Base-by-base conservation (phyloP, 768 basidiomycete genomes). In the Lyophyllum atratum region DNA sequence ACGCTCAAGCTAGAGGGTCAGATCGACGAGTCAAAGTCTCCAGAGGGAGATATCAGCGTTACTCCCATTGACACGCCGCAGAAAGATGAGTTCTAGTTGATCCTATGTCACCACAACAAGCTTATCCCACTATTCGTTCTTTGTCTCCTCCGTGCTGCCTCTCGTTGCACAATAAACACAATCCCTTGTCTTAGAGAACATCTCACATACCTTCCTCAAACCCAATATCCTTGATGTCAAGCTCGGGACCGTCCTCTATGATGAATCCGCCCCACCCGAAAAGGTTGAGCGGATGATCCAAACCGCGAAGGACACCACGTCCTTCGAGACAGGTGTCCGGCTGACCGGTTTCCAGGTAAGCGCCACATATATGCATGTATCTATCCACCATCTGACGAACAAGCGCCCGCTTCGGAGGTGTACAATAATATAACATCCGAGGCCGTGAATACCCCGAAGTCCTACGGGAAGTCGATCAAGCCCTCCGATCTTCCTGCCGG, bases 201-300 rank as follows among this genome's bases (percentile, higher is more conserved):
- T 95, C 12, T 73, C 89, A 2, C 72, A 87, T 61, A 67, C 79
- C 1, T 98, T 95, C 76, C 64, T 72, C 33, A 89, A 86, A 68
- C 95, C 95, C 6, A 93, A 91, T 62, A 82, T 97, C 55, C 77
- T 98, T 26, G 96, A 99, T 69, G 80, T 94, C 68, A 99, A 98
- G 71, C 88, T 98, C 15, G 97, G 97, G 1, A 95, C 90, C 0
- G 77, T 89, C 1, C 80, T 98, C n/a, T 92, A 91, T 60, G 93
- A 92, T 49, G 82, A 87, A 21, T 66, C 68, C 11, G 80, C 89
- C 4, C 70, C 80, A 0, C 78, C 82, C 2, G 92, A 90, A 55
- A 99, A 99, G 74, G 79, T 82, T 57, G 80, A 74, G 39, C 84
- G 91, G 24, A 95, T 95, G 95, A 75, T 81, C 54, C 79, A 83